These are phyloP conservation scores for Cenchrus fungigraminus DNA, from an alignment of 176 grass and related monocot genomes.

Conservation along the genomic window DNA sequence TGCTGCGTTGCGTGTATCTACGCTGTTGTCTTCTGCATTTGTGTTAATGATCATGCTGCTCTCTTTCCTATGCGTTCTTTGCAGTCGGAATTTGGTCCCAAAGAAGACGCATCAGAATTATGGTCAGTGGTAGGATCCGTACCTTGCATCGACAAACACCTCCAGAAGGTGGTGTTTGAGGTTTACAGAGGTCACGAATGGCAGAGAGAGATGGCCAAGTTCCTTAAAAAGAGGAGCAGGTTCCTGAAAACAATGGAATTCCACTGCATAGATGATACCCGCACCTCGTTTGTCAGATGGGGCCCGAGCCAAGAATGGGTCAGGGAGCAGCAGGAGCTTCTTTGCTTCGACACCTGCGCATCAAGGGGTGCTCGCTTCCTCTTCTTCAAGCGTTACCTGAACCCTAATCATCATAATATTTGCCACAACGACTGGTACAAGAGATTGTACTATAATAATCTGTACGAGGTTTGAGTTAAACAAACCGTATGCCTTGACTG, in stretches of 20 bases:
- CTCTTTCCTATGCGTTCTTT: neutral
- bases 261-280: conserved; percentile 16
- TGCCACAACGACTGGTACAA: neutral
- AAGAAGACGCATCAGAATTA: neutral
- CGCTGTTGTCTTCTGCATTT: neutral
- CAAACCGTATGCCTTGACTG: too few relatives aligned
- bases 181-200: conserved; percentile 39
- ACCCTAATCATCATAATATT: conserved; percentile 1
- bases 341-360: conserved; percentile 31
- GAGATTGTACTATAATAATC: neutral
- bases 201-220: conserved; percentile 39
- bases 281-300: too few relatives aligned
- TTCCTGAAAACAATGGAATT: conserved; percentile 44
- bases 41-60: neutral
- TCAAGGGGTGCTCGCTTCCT: conserved; percentile 29
- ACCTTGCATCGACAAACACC: conserved; percentile 29
- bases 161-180: conserved; percentile 33
- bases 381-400: conserved; percentile 24
- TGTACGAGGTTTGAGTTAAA: too few relatives aligned
- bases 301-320: neutral
- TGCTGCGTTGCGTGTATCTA: neutral
- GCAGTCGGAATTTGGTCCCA: conserved; percentile 9
- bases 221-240: conserved; percentile 28
- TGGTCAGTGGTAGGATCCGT: neutral
- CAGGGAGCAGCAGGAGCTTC: conserved; percentile 29